These are phyloP conservation scores for Setaria italica DNA, from an alignment of 202 grass and related monocot species.

Conservation along the genomic window DNA sequence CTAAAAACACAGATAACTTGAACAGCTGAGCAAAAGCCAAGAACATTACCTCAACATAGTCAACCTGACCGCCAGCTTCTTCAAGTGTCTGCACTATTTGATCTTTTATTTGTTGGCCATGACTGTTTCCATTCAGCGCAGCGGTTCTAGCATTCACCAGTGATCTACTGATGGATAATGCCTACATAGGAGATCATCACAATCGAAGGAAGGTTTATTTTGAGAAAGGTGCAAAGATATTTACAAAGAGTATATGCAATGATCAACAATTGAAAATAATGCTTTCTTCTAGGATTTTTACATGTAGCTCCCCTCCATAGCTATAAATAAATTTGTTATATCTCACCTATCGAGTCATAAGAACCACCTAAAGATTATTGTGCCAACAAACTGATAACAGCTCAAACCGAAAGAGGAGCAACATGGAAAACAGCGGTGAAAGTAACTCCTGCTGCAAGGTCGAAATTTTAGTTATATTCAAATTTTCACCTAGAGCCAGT, in stretches of 20 bases:
- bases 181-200: conserved; percentile 53
- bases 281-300: background rate
- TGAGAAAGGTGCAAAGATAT: conserved; percentile 26
- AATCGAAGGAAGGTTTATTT: conserved; percentile 11
- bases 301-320: background rate
- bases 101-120: conserved; percentile 66
- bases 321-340: background rate
- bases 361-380: background rate
- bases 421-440: background rate
- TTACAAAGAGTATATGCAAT: background rate
- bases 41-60: conserved; percentile 85
- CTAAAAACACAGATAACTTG: background rate
- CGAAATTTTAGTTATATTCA: background rate
- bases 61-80: conserved; percentile 72
- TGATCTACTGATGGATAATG: conserved; percentile 72
- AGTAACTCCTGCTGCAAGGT: background rate
- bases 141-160: conserved; percentile 67
- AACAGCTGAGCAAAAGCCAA: background rate
- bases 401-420: background rate
- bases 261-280: background rate
- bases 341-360: background rate
- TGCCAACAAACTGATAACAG: background rate
- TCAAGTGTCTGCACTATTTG: conserved; percentile 57
- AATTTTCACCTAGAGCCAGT: background rate
- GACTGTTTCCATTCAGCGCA: conserved; percentile 51